phyloP scores from a whole-genome alignment of 2,329 filamentous ascomycete genomes.

The Colletotrichum truncatum region DNA sequence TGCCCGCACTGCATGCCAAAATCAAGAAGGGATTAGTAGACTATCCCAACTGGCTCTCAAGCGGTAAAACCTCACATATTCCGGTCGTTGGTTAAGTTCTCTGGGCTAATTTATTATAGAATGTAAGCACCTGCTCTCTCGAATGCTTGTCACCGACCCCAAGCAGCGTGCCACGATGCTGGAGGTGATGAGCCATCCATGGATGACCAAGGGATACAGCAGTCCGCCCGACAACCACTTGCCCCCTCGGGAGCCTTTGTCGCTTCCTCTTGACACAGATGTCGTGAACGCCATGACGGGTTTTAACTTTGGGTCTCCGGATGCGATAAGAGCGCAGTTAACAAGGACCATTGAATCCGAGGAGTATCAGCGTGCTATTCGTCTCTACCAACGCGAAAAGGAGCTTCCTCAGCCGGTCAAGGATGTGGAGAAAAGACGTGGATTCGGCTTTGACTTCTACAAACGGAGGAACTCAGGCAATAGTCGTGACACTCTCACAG shows the following conservation, averaged over 20 bases:
- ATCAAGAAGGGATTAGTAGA: conserved; percentile 98
- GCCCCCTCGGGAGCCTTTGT: conserved; percentile 83
- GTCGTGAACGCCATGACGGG: conserved; percentile 95
- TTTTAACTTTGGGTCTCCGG: conserved; percentile 93
- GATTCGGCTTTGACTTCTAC: conserved; percentile 95
- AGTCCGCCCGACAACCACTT: conserved; percentile 90
- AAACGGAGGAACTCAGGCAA: conserved; percentile 90
- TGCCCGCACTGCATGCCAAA: conserved; percentile 97
- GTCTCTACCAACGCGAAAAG: conserved; percentile 73
- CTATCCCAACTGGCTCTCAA: conserved; percentile 92
- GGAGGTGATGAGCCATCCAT: conserved; percentile 94
- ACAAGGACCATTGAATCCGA: conserved; percentile 90
- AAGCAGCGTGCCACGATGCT: conserved; percentile 84
- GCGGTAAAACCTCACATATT: conserved; percentile 66
- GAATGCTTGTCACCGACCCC: conserved; percentile 96
- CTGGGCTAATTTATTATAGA: conserved; percentile 66
- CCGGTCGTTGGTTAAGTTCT: neutral
- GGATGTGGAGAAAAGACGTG: conserved; percentile 83
- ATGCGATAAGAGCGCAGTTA: conserved; percentile 83
- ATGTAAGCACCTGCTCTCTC: conserved; percentile 89
- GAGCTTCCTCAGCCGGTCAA: conserved; percentile 65
- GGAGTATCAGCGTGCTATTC: conserved; percentile 89
- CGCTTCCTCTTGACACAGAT: conserved; percentile 82
- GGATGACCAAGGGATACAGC: conserved; percentile 93
- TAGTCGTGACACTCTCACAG: conserved; percentile 86